Base-by-base conservation (phyloP, 768 basidiomycete species). In the Fistulinella prunicolor region DNA sequence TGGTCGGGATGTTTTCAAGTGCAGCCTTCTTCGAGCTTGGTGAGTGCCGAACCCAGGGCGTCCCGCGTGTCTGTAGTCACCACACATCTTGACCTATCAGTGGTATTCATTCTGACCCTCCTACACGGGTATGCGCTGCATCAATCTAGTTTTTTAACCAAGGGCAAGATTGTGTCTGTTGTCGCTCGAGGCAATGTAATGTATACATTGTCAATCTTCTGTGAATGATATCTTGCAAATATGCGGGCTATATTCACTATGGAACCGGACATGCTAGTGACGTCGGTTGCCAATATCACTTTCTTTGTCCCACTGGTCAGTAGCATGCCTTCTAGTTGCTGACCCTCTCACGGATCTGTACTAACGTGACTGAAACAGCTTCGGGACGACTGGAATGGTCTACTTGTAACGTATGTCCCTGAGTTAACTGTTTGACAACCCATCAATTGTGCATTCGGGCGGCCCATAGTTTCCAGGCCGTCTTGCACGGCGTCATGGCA, bases 1-100 rank as follows among this genome's bases (percentile, higher is more conserved):
- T 45, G 3, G 38, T 54, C 1, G 42, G 51, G 3, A 34, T 54
- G 39, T 54, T 54, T 38, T 54, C 39, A 6, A 38, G 52, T 4
- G 43, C 52, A 20, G 46, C 46, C 22, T 55, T 38, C 7, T 55
- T 54, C 16, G 53, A 55, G 24, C 42, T 55, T 19, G 42, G 53
- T 28, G 26, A n/a, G n/a, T n/a, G n/a, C n/a, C n/a, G n/a, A n/a
- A n/a, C n/a, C n/a, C n/a, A n/a, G n/a, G n/a, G n/a, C n/a, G n/a
- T n/a, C 26, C 26, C 6, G 30, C 8, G 4, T 14, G 14, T 44
- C 3, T 26, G 8, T n/a, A n/a, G 23, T 37, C 17, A 29, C 37
- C 4, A 30, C 36, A 24, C 1, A 29, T 28, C 20, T 24, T 8
- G 13, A 10, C 13, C 16, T 2, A 2, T 7, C 38, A 56, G 54